Base-by-base conservation (phyloP, 148 eudicot species). In the Chenopodium suecicum region DNA sequence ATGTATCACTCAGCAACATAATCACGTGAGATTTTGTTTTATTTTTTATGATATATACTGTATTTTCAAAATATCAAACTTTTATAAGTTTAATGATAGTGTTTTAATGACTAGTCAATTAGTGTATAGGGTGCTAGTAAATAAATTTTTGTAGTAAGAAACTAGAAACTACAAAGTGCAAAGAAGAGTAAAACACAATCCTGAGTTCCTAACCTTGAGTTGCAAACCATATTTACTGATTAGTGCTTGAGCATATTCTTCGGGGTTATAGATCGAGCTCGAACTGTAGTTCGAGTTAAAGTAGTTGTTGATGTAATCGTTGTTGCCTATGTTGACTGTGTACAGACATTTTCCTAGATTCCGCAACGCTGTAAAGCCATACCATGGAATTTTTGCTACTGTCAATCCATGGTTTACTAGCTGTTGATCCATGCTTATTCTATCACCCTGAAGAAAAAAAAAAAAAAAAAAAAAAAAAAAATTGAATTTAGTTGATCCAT, bases 261-360 rank as follows among this genome's bases (percentile, higher is more conserved):
- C 80, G 11, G 88, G 86, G 16, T 83, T 80, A 81, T 81, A 90
- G 25, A 70, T 72, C 3, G 79, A 76, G 77, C 89, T 83, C 1
- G 90, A 85, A 0, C 87, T 13, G 83, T 94, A 92, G 14, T 56
- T 29, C 1, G 98, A 91, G 90, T 86, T 79, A 75, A 89, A 91
- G 85, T 92, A 92, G 65, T 89, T 90, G 82, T 81, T 86, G 37
- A 90, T 75, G 83, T 91, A 92, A 70, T 92, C 97, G 71, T 92
- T 88, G 68, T 73, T 91, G 0, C 94, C 97, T 25, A 91, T 85
- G 17, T 77, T 82, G 19, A 93, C 87, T 0, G 79, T 69, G 68
- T 70, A 44, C 4, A 92, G 72, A 75, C 95, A 92, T 73, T 84
- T 81, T 22, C 23, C 78, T 16, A 90, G 52, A 37, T 29, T 29